Conservation (phyloP, 2,329 filamentous ascomycete species). For the Fusarium virguliforme region DNA sequence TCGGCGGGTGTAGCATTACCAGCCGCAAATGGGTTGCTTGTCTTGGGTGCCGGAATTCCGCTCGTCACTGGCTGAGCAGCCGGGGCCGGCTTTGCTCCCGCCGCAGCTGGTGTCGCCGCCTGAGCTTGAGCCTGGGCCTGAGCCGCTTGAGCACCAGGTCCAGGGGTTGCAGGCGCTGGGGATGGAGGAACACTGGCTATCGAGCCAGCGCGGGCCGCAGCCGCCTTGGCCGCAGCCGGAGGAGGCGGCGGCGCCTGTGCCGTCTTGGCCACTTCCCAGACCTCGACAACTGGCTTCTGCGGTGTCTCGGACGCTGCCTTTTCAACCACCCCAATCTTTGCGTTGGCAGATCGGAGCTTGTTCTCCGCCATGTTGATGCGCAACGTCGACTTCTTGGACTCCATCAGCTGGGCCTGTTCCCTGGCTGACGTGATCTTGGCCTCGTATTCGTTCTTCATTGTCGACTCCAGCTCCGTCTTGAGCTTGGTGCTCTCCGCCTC, state of each 20-base stretch:
- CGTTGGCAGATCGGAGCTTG: constrained; percentile 73
- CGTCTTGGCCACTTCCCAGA: constrained; percentile 85
- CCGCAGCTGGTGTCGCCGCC: constrained; percentile 35
- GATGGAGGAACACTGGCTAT: constrained; percentile 44
- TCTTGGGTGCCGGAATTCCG: constrained; percentile 47
- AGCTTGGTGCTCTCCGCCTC: constrained; percentile 75
- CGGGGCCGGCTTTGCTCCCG: constrained; percentile 38
- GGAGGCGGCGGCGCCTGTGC: constrained; percentile 55
- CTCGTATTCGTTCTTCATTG: constrained; percentile 69
- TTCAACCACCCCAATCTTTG: constrained; percentile 84
- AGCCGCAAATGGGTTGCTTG: constrained; percentile 56
- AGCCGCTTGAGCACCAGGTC: constrained; percentile 27
- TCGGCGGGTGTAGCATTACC: constrained; percentile 33
- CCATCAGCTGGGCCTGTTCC: constrained; percentile 79
- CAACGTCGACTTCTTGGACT: constrained; percentile 80
- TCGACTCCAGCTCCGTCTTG: constrained; percentile 66
- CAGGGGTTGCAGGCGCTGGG: constrained; percentile 47
- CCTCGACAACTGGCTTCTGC: constrained; percentile 85
- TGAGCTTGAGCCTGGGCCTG: constrained; percentile 24
- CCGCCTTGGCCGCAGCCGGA: constrained; percentile 45
- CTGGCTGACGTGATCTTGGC: constrained; percentile 68
- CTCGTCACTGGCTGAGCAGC: constrained; percentile 36
- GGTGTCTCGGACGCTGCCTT: constrained; percentile 90
- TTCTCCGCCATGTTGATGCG: constrained; percentile 87
- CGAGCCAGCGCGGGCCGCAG: constrained; percentile 47